Conservation (phyloP, 1,139 yeast genomes). For the Blastobotrys apis region DNA sequence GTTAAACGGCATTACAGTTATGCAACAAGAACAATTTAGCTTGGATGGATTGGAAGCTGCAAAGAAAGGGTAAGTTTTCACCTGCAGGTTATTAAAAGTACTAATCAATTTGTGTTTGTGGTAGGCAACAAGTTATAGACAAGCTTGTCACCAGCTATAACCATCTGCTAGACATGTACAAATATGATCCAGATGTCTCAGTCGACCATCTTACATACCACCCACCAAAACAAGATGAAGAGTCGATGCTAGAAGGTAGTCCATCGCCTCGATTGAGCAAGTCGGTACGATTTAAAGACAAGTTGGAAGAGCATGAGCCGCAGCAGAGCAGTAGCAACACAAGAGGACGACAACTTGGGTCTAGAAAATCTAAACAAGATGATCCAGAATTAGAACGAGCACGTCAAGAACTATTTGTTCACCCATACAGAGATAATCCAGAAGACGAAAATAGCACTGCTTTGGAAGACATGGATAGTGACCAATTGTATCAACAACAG, state of each 20-base stretch:
- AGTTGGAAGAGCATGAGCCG: slow-evolving; percentile 28
- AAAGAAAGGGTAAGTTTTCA: neutral
- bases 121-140: slow-evolving; percentile 11
- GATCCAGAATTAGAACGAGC: slow-evolving; percentile 6
- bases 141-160: slow-evolving; percentile 16
- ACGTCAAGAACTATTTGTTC: slow-evolving; percentile 28
- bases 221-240: slow-evolving; percentile 14
- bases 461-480: slow-evolving; percentile 24
- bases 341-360: neutral
- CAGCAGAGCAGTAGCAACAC: neutral
- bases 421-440: slow-evolving; percentile 47
- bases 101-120: neutral
- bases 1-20: slow-evolving; percentile 32
- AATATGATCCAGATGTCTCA: slow-evolving; percentile 18
- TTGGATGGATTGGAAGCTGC: too few relatives aligned
- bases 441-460: slow-evolving; percentile 20
- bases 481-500: slow-evolving; percentile 54
- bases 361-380: neutral
- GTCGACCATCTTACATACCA: slow-evolving; percentile 14
- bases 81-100: neutral
- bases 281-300: slow-evolving; percentile 39
- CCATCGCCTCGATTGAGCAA: slow-evolving; percentile 21
- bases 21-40: slow-evolving; percentile 24
- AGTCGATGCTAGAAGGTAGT: slow-evolving; percentile 5
- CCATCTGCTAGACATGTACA: slow-evolving; percentile 14